phyloP scores from a whole-genome alignment of 2,329 filamentous ascomycete genomes.

The Talaromyces sp. region DNA sequence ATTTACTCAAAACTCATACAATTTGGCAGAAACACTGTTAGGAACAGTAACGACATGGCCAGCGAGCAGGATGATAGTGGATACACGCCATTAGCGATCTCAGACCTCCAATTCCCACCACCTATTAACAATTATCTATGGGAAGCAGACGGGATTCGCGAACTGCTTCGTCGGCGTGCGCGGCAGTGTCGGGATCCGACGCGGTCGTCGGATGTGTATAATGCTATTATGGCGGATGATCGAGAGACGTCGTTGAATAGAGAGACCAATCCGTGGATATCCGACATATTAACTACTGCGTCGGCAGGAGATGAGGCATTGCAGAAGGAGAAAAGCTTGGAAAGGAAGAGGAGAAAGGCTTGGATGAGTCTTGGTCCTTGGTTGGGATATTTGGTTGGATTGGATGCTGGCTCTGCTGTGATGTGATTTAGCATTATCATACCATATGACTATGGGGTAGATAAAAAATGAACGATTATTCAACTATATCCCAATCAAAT shows the following conservation, averaged over 20 bases:
- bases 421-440: no score
- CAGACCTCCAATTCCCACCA: constrained; percentile 22
- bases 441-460: not conserved
- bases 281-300: constrained; percentile 2
- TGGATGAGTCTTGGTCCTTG: constrained; percentile 19
- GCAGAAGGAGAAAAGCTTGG: not conserved
- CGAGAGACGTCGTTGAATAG: constrained; percentile 1
- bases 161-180: constrained; percentile 17
- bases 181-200: constrained; percentile 14
- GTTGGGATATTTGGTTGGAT: constrained; percentile 16
- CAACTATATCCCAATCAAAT: not conserved
- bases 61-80: not conserved
- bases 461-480: not conserved
- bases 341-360: constrained; percentile 5
- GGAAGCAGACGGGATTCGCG: constrained; percentile 13
- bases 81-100: constrained; percentile 11
- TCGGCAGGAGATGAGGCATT: not conserved
- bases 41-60: not conserved
- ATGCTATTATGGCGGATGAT: constrained; percentile 6
- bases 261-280: constrained; percentile 16
- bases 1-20: constrained; percentile 7
- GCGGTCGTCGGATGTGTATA: not conserved
- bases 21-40: not conserved
- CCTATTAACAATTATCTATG: constrained; percentile 20
- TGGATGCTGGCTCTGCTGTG: constrained; percentile 7